Evolutionary conservation across 2,329 filamentous ascomycete genomes (phyloP).

Genomic region (Curvularia hawaiiensis): DNA sequence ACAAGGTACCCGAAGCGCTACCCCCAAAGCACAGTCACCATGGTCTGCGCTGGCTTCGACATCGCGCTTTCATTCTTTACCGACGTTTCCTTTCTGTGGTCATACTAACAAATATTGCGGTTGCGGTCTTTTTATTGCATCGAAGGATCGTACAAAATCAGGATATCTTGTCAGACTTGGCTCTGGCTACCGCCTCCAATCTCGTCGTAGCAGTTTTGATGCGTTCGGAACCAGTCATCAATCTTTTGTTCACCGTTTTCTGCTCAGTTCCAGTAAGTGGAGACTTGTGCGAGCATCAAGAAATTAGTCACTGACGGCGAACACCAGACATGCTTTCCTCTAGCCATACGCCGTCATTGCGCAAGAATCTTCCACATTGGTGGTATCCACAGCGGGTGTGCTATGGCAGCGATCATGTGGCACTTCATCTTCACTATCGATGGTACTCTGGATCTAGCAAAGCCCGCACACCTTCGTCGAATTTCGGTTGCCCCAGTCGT

Average conservation of each 20-base stretch:
- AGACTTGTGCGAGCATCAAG: background rate
- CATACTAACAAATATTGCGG: conserved; percentile 32
- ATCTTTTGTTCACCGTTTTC: conserved; percentile 42
- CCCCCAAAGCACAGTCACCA: conserved; percentile 37
- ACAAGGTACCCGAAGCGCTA: conserved; percentile 24
- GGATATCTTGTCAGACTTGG: conserved; percentile 34
- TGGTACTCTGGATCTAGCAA: conserved; percentile 39
- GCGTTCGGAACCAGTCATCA: conserved; percentile 45
- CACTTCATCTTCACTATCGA: conserved; percentile 51
- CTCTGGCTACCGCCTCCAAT: conserved; percentile 46
- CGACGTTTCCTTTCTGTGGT: conserved; percentile 38
- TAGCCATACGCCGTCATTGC: conserved; percentile 39
- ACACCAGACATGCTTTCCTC: conserved; percentile 24
- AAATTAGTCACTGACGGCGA: background rate
- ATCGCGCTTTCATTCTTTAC: conserved; percentile 41
- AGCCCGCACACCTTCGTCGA: conserved; percentile 23
- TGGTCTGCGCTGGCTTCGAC: conserved; percentile 40
- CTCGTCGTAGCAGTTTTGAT: conserved; percentile 40
- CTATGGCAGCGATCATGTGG: conserved; percentile 47
- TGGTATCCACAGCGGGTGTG: conserved; percentile 46
- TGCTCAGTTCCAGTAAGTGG: conserved; percentile 39
- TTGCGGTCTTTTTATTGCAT: conserved; percentile 33
- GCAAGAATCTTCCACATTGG: conserved; percentile 45
- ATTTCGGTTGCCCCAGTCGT: conserved; percentile 28
- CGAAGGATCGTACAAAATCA: conserved; percentile 23